phyloP scores from a whole-genome alignment of 768 basidiomycete species.

The Rhizopogon salebrosus region DNA sequence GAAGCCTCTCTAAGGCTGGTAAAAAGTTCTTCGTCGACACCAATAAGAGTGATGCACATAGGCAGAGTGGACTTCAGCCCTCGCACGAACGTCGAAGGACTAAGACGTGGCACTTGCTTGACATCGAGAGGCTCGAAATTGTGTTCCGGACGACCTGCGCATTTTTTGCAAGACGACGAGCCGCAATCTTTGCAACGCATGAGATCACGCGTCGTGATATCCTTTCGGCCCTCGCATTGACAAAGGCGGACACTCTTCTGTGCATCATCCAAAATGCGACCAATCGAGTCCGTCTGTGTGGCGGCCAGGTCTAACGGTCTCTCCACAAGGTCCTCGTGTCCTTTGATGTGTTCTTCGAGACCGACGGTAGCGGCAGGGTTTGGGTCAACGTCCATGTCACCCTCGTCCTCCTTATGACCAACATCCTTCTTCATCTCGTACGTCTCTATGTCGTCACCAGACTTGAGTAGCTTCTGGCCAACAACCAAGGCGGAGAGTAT shows the following conservation, averaged over 20 bases:
- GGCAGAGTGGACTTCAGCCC: conserved; percentile 77
- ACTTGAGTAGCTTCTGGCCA: conserved; percentile 60
- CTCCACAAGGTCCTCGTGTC: conserved; percentile 62
- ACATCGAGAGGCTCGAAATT: conserved; percentile 56
- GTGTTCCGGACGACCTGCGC: conserved; percentile 90
- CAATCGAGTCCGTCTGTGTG: conserved; percentile 40
- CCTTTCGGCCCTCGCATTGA: conserved; percentile 84
- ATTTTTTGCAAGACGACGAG: conserved; percentile 75
- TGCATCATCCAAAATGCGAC: conserved; percentile 58
- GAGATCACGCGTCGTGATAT: conserved; percentile 63
- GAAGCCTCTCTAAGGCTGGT: conserved; percentile 40
- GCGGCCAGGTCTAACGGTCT: conserved; percentile 67
- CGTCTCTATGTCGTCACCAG: conserved; percentile 56
- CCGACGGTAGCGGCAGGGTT: conserved; percentile 9
- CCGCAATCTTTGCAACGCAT: conserved; percentile 73
- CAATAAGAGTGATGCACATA: conserved; percentile 70
- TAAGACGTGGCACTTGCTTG: conserved; percentile 49
- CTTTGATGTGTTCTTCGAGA: conserved; percentile 54
- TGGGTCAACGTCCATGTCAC: conserved; percentile 47
- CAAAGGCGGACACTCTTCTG: conserved; percentile 74
- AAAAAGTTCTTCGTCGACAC: conserved; percentile 47
- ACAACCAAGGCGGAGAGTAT: conserved; percentile 78
- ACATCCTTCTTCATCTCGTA: conserved; percentile 62
- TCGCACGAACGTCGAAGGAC: conserved; percentile 70
- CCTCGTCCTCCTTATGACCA: conserved; percentile 25